Percentiles rank a stretch among this genome's conserved stretches.
phyloP scores from a whole-genome alignment of 495 filamentous ascomycete species.

The Talaromyces ruber region DNA sequence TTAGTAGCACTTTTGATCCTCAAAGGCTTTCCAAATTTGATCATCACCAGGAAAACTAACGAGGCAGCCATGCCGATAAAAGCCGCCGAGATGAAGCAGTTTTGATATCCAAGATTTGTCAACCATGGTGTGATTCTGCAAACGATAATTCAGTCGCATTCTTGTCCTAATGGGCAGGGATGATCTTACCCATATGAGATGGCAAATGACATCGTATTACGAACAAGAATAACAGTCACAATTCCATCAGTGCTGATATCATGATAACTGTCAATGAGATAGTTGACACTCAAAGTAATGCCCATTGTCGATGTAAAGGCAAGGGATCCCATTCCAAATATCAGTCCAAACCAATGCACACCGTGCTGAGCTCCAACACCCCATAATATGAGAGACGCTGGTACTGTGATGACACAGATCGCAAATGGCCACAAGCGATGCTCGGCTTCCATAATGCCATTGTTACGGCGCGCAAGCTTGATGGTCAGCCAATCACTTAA shows the following conservation, averaged over 20 bases:
- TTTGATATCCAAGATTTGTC: conserved; percentile 49
- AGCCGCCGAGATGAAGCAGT: conserved; percentile 54
- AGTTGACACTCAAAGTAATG: conserved; percentile 51
- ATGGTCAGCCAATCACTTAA: conserved; percentile 53
- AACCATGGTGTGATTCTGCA: conserved; percentile 57
- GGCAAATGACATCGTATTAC: conserved; percentile 60
- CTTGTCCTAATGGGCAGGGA: neutral
- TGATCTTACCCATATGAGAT: conserved; percentile 42
- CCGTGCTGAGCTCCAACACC: conserved; percentile 57
- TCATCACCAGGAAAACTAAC: conserved; percentile 45
- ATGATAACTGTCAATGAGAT: conserved; percentile 55
- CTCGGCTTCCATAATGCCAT: conserved; percentile 55
- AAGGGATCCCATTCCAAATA: conserved; percentile 54
- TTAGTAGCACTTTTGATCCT: conserved; percentile 29
- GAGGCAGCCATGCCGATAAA: conserved; percentile 50
- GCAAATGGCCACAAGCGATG: conserved; percentile 55
- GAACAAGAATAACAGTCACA: conserved; percentile 54
- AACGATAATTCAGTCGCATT: neutral
- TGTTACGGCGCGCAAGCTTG: conserved; percentile 49
- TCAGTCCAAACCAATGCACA: conserved; percentile 53
- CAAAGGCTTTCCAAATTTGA: conserved; percentile 42
- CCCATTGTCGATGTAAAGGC: conserved; percentile 50
- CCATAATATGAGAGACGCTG: conserved; percentile 53
- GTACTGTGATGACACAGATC: conserved; percentile 44
- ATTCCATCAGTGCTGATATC: conserved; percentile 56